A percentile compares a stretch with the other conserved stretches of the same genome.
Conservation (phyloP, 23 red algal species). For the Gracilaria caudata region DNA sequence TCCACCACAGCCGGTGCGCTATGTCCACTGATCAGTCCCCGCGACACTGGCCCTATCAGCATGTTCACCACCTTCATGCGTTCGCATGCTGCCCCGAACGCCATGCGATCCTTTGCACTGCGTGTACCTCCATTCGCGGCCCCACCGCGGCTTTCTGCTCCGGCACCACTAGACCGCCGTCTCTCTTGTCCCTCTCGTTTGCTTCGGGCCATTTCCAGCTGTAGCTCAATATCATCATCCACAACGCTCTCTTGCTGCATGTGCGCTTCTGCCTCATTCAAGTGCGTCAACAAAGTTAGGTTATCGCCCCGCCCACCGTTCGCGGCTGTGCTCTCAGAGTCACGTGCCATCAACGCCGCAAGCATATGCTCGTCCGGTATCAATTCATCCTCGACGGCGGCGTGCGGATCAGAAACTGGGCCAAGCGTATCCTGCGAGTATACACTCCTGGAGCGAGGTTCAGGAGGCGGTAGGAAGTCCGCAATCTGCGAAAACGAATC, state of each 20-base stretch:
- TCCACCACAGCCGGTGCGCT: background rate
- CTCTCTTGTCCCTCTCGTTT: no score
- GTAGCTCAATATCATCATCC: background rate
- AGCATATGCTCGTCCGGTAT: slow-evolving; percentile 28
- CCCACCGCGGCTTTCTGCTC: background rate
- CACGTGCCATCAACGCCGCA: slow-evolving; percentile 29
- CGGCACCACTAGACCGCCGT: background rate
- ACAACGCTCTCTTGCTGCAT: background rate
- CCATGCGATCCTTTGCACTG: slow-evolving; percentile 25
- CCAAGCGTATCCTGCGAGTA: slow-evolving; percentile 40
- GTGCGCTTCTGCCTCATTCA: background rate
- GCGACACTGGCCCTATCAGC: slow-evolving; percentile 34
- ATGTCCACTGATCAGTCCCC: slow-evolving; percentile 16
- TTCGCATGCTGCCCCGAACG: slow-evolving; percentile 27
- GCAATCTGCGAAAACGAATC: slow-evolving; percentile 3
- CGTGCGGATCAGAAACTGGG: background rate
- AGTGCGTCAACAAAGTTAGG: background rate
- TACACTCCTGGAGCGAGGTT: slow-evolving; percentile 2
- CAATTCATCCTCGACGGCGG: background rate
- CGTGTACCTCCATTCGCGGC: background rate
- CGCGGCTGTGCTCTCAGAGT: background rate
- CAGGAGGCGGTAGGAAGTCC: slow-evolving; percentile 1
- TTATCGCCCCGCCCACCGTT: background rate
- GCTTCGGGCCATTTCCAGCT: background rate
- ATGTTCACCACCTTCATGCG: slow-evolving; percentile 47